Base-by-base conservation (phyloP, 2,329 filamentous ascomycete species). In the Tolypocladium guangdongense region DNA sequence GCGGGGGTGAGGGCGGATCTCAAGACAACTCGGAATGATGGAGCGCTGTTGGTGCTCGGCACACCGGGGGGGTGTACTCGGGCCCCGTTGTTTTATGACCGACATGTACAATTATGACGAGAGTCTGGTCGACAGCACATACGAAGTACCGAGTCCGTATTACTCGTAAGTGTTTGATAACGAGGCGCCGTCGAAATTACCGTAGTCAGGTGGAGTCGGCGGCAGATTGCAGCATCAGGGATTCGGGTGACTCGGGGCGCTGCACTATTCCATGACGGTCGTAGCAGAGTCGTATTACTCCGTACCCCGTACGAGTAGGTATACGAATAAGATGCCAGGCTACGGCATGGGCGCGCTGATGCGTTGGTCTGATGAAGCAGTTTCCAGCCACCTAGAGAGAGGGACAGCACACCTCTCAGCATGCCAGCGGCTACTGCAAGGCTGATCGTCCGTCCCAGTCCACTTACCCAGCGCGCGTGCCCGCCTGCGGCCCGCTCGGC, bases 1-100 rank as follows among this genome's bases (percentile, higher is more conserved):
- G 67, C 32, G 64, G 60, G 18, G 64, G 68, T 22, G 60, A 62
- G 20, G 54, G 55, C 37, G 56, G 51, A 27, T 62, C 66, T 27
- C 60, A 65, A 22, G 64, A 67, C 33, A 60, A 61, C 52, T 57
- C 58, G 7, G 65, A 69, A 50, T 36, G 41, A 38, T 30, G 43
- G 18, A 46, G 27, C 43, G 43, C 18, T 18, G 6, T 7, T 10
- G 41, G 24, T 4, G 12, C 20, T 11, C 39, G 39, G 30, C 8
- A 27, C 41, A 16, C 41, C 36, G 36, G 37, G 37, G 18, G 8
- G 18, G 37, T 4, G 11, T 27, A 14, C 24, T 43, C 12, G 22
- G 12, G 16, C 27, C 27, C 24, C 18, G 24, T 46, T 7, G 27
- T 20, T 30, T 50, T 39, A 50, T 38, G 35, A 37, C 20, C 18